Evolutionary conservation across 805 yeast genomes (phyloP), one percentile per base, ranked within the genome.

Genomic region (Candida maltosa): DNA sequence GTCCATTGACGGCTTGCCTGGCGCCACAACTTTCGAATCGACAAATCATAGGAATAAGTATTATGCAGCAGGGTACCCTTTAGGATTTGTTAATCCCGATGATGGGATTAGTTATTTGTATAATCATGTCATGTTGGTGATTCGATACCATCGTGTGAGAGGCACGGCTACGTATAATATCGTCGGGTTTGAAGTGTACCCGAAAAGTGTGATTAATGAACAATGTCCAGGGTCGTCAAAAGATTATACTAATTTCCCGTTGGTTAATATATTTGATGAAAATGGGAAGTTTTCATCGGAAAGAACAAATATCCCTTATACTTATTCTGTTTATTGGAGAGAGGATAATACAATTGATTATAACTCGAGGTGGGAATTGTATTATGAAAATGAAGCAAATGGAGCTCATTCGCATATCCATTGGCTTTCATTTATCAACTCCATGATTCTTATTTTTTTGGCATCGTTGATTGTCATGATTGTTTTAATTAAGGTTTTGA

Each of bases 131-230:
- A 83, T 83, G 82, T 49, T 87, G 36, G 91, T 88, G 10, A 70
- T 87, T 28, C 71, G 95, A 49, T 84, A 78, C 60, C 83, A 86
- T 46, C 41, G 41, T 5, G 69, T 61, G 14, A 48, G 42, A 62
- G 63, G 32, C 65, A 73, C 40, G 56, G 65, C 51, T 0, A 51
- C 54, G 1, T 66, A 71, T 44, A 69, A 85, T 3, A 85, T 87
- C 47, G 95, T 87, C 14, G 96, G 95, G 0, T 84, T 88, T 47
- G 96, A 87, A 60, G 85, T 87, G 10, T 87, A 87, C 52, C 96
- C 96, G 8, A 81, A 78, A 53, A 83, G 93, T 35, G 89, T 84
- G 9, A 63, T 72, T 28, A 78, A 71, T 55, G 73, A 58, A 54
- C 70, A 59, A 33, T 87, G 96, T 56, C 94, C 95, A 2, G 89